These are phyloP conservation scores for Sphagnum tenellum DNA, from an alignment of 225 moss, liverwort and hornwort genomes.

Conservation along the genomic window DNA sequence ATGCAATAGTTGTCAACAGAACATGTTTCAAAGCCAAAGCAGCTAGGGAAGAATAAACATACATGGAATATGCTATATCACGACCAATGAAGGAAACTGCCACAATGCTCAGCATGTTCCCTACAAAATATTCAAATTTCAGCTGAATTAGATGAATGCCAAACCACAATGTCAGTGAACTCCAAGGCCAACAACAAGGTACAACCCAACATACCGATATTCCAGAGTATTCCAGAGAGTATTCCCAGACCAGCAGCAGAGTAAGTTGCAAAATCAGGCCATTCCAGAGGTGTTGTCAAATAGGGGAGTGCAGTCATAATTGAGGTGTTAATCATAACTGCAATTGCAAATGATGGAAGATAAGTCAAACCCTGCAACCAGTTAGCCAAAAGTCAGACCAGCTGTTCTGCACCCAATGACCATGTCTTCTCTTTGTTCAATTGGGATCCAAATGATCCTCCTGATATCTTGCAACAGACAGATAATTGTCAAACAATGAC, in stretches of 20 bases:
- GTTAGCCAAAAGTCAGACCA: too few relatives aligned
- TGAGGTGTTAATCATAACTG: constrained; percentile 49
- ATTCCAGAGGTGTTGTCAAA: constrained; percentile 24
- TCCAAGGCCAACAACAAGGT: background rate
- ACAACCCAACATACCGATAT: constrained; percentile 35
- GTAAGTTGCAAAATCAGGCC: constrained; percentile 43
- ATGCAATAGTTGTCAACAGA: background rate
- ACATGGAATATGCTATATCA: constrained; percentile 61
- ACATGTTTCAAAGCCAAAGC: background rate
- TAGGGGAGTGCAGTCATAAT: constrained; percentile 50
- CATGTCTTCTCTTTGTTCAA: too few relatives aligned
- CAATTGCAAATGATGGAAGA: constrained; percentile 66
- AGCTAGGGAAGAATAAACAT: constrained; percentile 12
- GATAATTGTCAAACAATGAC: too few relatives aligned
- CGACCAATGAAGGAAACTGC: constrained; percentile 54
- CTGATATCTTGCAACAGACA: too few relatives aligned
- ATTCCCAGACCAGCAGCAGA: constrained; percentile 56
- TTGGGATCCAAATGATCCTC: too few relatives aligned
- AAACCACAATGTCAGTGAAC: background rate
- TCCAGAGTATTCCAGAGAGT: constrained; percentile 59
- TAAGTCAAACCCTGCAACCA: constrained; percentile 40
- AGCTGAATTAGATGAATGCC: too few relatives aligned
- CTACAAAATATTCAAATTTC: constrained; percentile 15
- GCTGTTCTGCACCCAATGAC: too few relatives aligned
- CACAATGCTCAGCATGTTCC: constrained; percentile 51